Evolutionary conservation across 192 early-diverging fungal genomes (phyloP).

Genomic region (Entomortierella lignicola): DNA sequence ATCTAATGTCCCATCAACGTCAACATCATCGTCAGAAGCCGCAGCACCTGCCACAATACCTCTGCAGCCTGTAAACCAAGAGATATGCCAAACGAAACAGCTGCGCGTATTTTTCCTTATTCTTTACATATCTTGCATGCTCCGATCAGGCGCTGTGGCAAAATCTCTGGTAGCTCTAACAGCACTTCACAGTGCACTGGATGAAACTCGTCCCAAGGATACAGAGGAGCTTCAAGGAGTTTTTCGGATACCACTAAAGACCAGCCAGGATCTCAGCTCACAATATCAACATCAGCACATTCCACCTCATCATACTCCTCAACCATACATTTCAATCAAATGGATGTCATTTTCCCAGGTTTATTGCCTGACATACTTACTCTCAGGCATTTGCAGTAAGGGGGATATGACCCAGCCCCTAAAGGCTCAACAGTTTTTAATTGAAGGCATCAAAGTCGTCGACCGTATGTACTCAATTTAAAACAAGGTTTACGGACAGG

Average conservation of each 20-base stretch:
- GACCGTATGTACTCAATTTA: conserved; percentile 40
- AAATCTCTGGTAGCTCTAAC: conserved; percentile 27
- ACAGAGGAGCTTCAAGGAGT: conserved; percentile 32
- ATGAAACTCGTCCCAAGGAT: conserved; percentile 30
- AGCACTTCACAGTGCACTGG: conserved; percentile 20
- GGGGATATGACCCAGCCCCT: conserved; percentile 50
- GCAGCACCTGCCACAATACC: background rate
- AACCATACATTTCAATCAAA: conserved; percentile 18
- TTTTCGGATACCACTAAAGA: conserved; percentile 23
- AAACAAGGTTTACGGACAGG: too few species aligned
- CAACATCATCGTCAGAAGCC: background rate
- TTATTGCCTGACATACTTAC: conserved; percentile 47
- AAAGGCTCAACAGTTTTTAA: conserved; percentile 34
- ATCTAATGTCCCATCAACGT: background rate
- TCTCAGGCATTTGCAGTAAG: conserved; percentile 54
- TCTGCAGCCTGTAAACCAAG: background rate
- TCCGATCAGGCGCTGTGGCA: conserved; percentile 21
- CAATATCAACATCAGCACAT: background rate
- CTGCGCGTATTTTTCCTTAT: conserved; percentile 39
- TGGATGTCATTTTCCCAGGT: conserved; percentile 56
- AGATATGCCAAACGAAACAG: conserved; percentile 28
- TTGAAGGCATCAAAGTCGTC: conserved; percentile 49
- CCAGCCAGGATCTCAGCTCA: background rate
- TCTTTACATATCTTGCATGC: conserved; percentile 42
- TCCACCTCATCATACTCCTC: background rate